A percentile compares a stretch with the other conserved stretches of the same genome.
phyloP scores from a whole-genome alignment of 208 protist species.

The Leishmania lainsoni region DNA sequence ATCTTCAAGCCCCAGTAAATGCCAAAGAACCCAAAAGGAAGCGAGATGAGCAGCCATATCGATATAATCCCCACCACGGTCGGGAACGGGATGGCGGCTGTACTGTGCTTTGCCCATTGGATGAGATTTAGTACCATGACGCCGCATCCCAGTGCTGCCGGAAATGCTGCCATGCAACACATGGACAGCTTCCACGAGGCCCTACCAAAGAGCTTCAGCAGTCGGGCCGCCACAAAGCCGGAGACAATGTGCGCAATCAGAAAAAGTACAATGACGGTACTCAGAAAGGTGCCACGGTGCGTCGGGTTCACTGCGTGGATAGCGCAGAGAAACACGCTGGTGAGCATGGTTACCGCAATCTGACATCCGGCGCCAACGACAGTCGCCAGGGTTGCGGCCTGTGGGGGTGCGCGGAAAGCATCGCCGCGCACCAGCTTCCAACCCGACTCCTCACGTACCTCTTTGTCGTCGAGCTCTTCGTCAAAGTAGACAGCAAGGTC shows the following conservation, averaged over 20 bases:
- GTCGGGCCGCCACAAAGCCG: conserved; percentile 87
- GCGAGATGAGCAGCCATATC: conserved; percentile 90
- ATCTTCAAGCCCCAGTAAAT: conserved; percentile 91
- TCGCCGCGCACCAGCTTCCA: conserved; percentile 98
- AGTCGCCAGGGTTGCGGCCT: conserved; percentile 75
- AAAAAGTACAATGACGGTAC: conserved; percentile 70
- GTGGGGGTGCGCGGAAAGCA: conserved; percentile 93
- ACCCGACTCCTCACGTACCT: conserved; percentile 32
- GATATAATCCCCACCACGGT: conserved; percentile 51
- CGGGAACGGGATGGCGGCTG: conserved; percentile 65
- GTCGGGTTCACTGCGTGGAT: conserved; percentile 90
- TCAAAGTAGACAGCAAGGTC: conserved; percentile 34
- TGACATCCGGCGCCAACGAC: conserved; percentile 93
- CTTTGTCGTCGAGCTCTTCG: conserved; percentile 36
- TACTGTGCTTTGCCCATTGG: conserved; percentile 58
- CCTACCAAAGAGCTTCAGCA: conserved; percentile 89
- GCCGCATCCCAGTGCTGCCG: conserved; percentile 33
- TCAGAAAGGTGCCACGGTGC: conserved; percentile 91
- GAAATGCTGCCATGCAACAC: conserved; percentile 41
- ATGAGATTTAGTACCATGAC: conserved; percentile 76
- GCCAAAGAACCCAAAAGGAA: conserved; percentile 94
- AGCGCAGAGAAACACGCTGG: conserved; percentile 63
- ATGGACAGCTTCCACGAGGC: conserved; percentile 87
- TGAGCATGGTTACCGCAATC: conserved; percentile 68
- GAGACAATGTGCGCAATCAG: conserved; percentile 65